A percentile compares a stretch with the other conserved stretches of the same genome.
phyloP scores from a whole-genome alignment of 805 yeast species.

The Yarrowia keelungensis region DNA sequence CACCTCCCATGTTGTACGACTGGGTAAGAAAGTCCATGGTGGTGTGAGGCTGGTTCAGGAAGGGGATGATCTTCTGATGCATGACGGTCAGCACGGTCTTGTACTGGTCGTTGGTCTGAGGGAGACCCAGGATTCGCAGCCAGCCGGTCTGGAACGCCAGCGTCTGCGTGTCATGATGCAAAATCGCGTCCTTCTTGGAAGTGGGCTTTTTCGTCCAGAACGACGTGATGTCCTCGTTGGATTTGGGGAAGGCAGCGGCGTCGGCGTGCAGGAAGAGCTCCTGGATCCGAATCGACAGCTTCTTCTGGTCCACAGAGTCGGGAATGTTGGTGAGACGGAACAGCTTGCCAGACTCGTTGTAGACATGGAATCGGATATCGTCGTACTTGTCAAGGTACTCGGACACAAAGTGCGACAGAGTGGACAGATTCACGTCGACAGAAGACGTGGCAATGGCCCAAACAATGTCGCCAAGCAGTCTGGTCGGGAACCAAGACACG shows the following conservation, averaged over 20 bases:
- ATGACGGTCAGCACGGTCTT: slow-evolving; percentile 71
- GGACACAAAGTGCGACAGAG: slow-evolving; percentile 62
- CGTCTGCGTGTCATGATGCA: slow-evolving; percentile 56
- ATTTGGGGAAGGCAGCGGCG: slow-evolving; percentile 42
- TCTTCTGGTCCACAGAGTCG: slow-evolving; percentile 27
- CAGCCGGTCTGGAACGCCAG: slow-evolving; percentile 74
- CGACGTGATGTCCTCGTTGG: slow-evolving; percentile 42
- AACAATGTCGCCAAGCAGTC: slow-evolving; percentile 56
- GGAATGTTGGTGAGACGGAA: slow-evolving; percentile 22
- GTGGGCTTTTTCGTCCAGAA: slow-evolving; percentile 40
- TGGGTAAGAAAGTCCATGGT: slow-evolving; percentile 95
- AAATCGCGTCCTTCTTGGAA: slow-evolving; percentile 21
- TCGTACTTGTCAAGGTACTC: slow-evolving; percentile 63
- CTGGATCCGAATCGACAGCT: slow-evolving; percentile 42
- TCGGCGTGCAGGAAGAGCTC: slow-evolving; percentile 42
- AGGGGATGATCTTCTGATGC: slow-evolving; percentile 86
- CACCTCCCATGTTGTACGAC: slow-evolving; percentile 69
- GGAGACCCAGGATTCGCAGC: slow-evolving; percentile 61
- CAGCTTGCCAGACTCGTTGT: slow-evolving; percentile 56
- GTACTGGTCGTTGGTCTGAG: slow-evolving; percentile 62
- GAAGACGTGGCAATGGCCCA: slow-evolving; percentile 48
- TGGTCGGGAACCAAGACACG: slow-evolving; percentile 66
- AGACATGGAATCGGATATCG: slow-evolving; percentile 81
- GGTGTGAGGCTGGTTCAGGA: slow-evolving; percentile 75
- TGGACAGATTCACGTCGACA: slow-evolving; percentile 52